Evolutionary conservation across 306 rosid species (phyloP).

Genomic region (Trifolium pratense): DNA sequence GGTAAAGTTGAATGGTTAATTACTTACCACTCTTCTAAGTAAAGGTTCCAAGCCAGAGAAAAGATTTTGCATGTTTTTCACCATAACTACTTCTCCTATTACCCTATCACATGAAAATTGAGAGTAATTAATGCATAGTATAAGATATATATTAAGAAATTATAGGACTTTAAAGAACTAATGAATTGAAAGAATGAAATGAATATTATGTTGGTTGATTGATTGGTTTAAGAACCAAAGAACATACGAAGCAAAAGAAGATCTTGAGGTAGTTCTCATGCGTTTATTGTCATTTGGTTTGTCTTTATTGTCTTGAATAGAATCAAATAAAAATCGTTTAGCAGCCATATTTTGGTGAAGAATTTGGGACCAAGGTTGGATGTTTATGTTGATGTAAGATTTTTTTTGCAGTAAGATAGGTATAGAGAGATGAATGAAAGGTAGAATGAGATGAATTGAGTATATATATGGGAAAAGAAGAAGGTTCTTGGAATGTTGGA

Average conservation of each 20-base stretch:
- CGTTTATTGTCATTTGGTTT: conserved; percentile 50
- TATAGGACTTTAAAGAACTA: too few relatives aligned
- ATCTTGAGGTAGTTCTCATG: conserved; percentile 46
- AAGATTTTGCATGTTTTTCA: conserved; percentile 69
- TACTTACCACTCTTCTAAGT: conserved; percentile 67
- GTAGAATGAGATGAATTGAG: not conserved
- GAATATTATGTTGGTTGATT: not conserved
- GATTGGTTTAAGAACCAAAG: not conserved
- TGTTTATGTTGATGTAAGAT: not conserved
- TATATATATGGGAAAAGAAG: conserved; percentile 31
- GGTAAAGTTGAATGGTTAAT: not conserved
- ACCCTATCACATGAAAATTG: conserved; percentile 53
- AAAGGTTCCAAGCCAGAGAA: conserved; percentile 80
- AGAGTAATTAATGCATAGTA: not conserved
- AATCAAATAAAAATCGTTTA: conserved; percentile 56
- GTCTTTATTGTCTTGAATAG: conserved; percentile 52
- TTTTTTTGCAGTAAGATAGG: conserved; percentile 14
- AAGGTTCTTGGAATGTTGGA: conserved; percentile 64
- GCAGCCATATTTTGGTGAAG: conserved; percentile 56
- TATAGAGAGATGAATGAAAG: not conserved
- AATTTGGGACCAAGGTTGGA: not conserved
- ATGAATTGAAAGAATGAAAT: not conserved
- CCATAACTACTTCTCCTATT: conserved; percentile 82
- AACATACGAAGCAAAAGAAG: conserved; percentile 84
- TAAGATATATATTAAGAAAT: not conserved